Percentiles rank a stretch among this genome's conserved stretches.
Conservation (phyloP, 192 early-diverging fungal genomes). For the Podila epicladia region DNA sequence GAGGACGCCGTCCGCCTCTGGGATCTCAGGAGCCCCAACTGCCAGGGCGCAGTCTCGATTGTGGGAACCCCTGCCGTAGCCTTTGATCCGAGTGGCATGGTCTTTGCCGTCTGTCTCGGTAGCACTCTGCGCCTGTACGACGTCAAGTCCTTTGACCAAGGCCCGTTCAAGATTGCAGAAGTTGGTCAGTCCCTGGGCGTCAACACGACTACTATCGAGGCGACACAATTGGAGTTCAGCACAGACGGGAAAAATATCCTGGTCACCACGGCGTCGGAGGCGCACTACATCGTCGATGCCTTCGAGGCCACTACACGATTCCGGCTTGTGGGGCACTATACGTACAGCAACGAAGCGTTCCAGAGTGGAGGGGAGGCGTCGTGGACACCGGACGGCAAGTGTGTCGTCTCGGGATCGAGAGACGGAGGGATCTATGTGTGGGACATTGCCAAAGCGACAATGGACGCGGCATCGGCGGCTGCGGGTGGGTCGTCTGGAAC, state of each 20-base stretch:
- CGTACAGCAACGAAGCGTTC: conserved; percentile 18
- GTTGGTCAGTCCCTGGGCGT: conserved; percentile 22
- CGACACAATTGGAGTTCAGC: conserved; percentile 75
- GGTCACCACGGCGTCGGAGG: conserved; percentile 67
- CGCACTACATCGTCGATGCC: conserved; percentile 74
- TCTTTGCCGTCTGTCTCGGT: conserved; percentile 71
- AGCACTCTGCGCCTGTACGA: conserved; percentile 76
- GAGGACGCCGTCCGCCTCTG: conserved; percentile 87
- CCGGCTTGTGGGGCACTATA: conserved; percentile 56
- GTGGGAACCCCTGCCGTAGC: conserved; percentile 64
- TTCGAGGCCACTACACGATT: conserved; percentile 61
- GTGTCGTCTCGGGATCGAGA: conserved; percentile 72
- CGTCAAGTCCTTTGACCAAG: conserved; percentile 66
- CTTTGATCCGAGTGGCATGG: conserved; percentile 82
- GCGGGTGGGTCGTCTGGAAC: neutral
- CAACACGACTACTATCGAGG: conserved; percentile 27
- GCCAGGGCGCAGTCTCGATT: conserved; percentile 58
- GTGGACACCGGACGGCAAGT: conserved; percentile 78
- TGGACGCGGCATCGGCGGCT: conserved; percentile 12
- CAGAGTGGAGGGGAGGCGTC: conserved; percentile 63
- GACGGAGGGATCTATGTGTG: conserved; percentile 74
- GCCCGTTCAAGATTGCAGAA: conserved; percentile 54
- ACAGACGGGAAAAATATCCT: conserved; percentile 82
- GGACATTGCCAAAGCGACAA: conserved; percentile 62
- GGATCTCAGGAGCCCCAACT: conserved; percentile 77